Evolutionary conservation across 2,329 filamentous ascomycete genomes (phyloP), one percentile per base, ranked within the genome.

Genomic region (Emergomyces africanus): DNA sequence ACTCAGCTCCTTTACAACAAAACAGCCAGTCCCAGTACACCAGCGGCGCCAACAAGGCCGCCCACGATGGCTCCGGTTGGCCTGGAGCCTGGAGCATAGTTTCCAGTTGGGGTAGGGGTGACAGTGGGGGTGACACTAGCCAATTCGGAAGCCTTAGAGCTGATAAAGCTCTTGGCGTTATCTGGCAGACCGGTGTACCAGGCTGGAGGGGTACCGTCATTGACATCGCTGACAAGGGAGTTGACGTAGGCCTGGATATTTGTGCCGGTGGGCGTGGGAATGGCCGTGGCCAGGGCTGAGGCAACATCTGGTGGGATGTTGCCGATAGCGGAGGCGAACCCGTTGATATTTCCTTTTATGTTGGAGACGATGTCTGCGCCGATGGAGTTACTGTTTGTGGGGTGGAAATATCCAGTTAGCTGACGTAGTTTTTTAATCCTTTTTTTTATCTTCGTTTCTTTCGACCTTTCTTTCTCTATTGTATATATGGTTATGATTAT

Each of bases 21-120:
- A 54, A 64, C 50, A 14, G 62, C 64, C 14, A 65, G 56, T 33
- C 64, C 64, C 28, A 65, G 57, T 5, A 64, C 53, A 51, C 64
- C 64, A 54, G 62, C 64, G 49, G 59, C 64, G 53, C 64, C 64
- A 46, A 60, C 62, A 33, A 64, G 28, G 41, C 59, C 57, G 44
- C 60, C 63, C 30, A 59, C 18, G 35, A 63, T 25, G 39, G 61
- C 61, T 20, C 60, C 59, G 56, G 54, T 37, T 37, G 60, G 55
- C 14, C 30, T 51, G 39, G 28, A 15, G 33, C 2, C 56, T 51
- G 54, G 20, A 8, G 55, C 33, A 33, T 41, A 23, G 42, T 49
- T 57, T 28, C 50, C 44, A 14, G 39, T 57, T n/a, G 44, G 15
- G 20, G 57, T 15, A 37, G 23, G 23, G 30, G n/a, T 37, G 30